Conservation (phyloP, 345 rosid species). For the Eucalyptus caleyi region DNA sequence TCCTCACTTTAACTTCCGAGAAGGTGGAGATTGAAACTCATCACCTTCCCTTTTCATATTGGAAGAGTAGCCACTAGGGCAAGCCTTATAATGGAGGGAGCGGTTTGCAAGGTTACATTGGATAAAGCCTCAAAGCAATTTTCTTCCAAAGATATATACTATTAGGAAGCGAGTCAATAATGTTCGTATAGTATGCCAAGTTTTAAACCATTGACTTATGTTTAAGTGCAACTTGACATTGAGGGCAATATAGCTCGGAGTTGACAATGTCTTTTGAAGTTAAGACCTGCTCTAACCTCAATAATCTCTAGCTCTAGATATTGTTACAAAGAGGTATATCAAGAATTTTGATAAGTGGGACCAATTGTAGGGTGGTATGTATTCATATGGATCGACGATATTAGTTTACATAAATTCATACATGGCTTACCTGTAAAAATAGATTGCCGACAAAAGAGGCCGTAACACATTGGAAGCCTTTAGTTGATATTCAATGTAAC, state of each 20-base stretch:
- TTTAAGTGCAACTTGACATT: background rate
- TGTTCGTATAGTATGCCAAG: background rate
- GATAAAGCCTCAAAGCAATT: background rate
- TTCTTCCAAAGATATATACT: background rate
- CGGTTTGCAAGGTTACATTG: background rate
- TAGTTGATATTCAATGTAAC: background rate
- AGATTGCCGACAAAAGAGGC: background rate
- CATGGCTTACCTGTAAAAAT: background rate
- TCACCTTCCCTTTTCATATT: fast-evolving
- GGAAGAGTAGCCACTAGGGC: fast-evolving
- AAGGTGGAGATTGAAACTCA: fast-evolving
- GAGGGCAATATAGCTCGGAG: background rate
- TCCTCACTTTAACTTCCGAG: fast-evolving
- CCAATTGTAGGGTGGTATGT: background rate
- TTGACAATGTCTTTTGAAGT: background rate
- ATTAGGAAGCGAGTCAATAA: background rate
- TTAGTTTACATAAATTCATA: no score
- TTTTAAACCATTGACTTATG: background rate
- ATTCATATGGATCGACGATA: no score
- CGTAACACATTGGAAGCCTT: background rate
- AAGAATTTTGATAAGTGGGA: background rate
- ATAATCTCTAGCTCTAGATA: background rate
- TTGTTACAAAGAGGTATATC: background rate
- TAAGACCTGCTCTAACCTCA: background rate
- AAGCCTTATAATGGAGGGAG: background rate